These are phyloP conservation scores for Plectranthus barbatus DNA, from an alignment of 257 asterid genomes.

Conservation along the genomic window DNA sequence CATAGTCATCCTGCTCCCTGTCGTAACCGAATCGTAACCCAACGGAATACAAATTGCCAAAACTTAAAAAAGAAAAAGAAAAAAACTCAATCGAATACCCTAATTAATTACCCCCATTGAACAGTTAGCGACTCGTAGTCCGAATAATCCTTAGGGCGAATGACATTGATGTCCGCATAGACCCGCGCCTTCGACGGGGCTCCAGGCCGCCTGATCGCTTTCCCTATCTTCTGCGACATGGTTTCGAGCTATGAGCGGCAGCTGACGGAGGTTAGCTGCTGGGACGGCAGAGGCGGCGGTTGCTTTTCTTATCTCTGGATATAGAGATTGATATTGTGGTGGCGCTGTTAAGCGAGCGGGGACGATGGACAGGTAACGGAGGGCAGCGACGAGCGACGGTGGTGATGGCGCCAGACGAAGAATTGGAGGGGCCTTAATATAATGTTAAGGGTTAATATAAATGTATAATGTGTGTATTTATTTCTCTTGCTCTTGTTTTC, in stretches of 20 bases:
- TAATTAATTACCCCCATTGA: slow-evolving; percentile 87
- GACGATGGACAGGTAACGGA: slow-evolving; percentile 29
- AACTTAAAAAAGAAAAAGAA: background rate
- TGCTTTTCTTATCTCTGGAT: background rate
- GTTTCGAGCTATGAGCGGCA: slow-evolving; percentile 34
- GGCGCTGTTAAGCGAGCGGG: slow-evolving; percentile 15
- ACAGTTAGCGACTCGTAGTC: slow-evolving; percentile 84
- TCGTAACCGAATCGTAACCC: slow-evolving; percentile 24
- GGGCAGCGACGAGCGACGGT: slow-evolving; percentile 14
- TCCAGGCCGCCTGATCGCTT: slow-evolving; percentile 81
- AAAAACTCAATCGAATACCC: background rate
- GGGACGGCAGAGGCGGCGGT: slow-evolving; percentile 15
- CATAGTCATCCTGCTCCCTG: slow-evolving; percentile 95
- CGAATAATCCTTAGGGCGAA: slow-evolving; percentile 90
- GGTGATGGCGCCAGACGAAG: slow-evolving; percentile 39
- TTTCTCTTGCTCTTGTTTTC: slow-evolving; percentile 2
- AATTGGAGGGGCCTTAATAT: slow-evolving; percentile 67
- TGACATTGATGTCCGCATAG: slow-evolving; percentile 68
- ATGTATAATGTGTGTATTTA: slow-evolving; percentile 11
- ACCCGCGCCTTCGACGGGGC: too few species aligned
- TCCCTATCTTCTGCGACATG: slow-evolving; percentile 88
- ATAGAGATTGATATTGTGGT: background rate
- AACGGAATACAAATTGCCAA: background rate
- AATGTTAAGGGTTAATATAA: slow-evolving; percentile 35
- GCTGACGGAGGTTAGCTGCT: slow-evolving; percentile 23